phyloP scores from a whole-genome alignment of 495 filamentous ascomycete species.

The Aeminium ludgeri region DNA sequence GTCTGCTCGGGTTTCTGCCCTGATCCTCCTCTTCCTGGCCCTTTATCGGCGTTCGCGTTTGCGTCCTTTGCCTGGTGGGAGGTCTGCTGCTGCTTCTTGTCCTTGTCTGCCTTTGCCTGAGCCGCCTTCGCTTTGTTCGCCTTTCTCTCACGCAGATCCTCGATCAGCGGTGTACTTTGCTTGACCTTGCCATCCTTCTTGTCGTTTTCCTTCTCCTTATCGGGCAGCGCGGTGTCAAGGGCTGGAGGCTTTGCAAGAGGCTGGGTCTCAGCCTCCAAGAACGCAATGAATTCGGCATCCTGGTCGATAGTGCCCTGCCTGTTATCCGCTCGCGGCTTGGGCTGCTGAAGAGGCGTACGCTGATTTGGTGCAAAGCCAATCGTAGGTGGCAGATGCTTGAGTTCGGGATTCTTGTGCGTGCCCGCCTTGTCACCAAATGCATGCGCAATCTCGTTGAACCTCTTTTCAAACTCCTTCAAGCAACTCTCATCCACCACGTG shows the following conservation, averaged over 20 bases:
- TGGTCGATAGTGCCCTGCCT: slow-evolving; percentile 91
- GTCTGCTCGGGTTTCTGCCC: slow-evolving; percentile 39
- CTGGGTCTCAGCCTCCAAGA: slow-evolving; percentile 72
- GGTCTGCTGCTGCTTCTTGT: slow-evolving; percentile 30
- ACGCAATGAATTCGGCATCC: slow-evolving; percentile 84
- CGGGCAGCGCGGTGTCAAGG: slow-evolving; percentile 36
- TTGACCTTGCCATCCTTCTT: slow-evolving; percentile 35
- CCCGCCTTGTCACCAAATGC: slow-evolving; percentile 44
- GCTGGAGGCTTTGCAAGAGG: slow-evolving; percentile 41
- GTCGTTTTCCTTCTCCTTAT: slow-evolving; percentile 33
- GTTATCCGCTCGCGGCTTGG: slow-evolving; percentile 54
- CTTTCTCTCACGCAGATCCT: slow-evolving; percentile 80
- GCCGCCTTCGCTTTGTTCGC: slow-evolving; percentile 61
- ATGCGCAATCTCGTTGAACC: slow-evolving; percentile 17
- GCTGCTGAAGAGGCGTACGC: slow-evolving; percentile 44
- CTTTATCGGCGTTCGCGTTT: slow-evolving; percentile 8
- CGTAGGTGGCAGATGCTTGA: slow-evolving; percentile 36
- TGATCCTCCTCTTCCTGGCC: too few relatives aligned
- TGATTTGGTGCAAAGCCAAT: slow-evolving; percentile 73
- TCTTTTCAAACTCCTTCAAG: slow-evolving; percentile 14
- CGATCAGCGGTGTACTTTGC: slow-evolving; percentile 73
- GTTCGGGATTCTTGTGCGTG: slow-evolving; percentile 7
- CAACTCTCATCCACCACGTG: slow-evolving; percentile 41
- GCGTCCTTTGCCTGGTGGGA: slow-evolving; percentile 17
- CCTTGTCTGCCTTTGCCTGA: slow-evolving; percentile 31